Percentiles rank a stretch among this genome's conserved stretches.
Evolutionary conservation across 192 early-diverging fungal genomes (phyloP).

Genomic region (Backusella liffmaniae): DNA sequence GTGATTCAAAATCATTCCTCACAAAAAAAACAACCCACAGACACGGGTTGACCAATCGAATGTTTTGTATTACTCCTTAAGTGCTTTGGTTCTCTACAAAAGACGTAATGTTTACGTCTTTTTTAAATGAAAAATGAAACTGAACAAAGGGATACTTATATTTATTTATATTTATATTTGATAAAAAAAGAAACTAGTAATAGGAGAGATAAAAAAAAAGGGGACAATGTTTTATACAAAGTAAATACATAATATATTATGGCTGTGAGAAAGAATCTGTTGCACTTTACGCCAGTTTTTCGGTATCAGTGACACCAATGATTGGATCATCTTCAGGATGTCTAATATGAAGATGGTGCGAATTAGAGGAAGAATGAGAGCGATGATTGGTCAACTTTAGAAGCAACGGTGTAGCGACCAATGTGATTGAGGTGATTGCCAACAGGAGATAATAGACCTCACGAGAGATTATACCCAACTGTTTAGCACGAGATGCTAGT

Average conservation of each 20-base stretch:
- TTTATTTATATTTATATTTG: neutral
- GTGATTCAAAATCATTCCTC: neutral
- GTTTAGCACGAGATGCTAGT: slow-evolving; percentile 52
- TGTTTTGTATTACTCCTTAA: neutral
- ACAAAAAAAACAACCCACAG: neutral
- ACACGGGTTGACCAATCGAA: neutral
- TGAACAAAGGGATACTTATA: neutral
- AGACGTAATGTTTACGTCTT: neutral
- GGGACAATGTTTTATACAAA: slow-evolving; percentile 6
- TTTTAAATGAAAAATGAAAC: neutral
- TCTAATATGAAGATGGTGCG: neutral
- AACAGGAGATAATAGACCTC: slow-evolving; percentile 57
- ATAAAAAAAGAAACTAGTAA: neutral
- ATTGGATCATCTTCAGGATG: neutral
- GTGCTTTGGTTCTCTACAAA: neutral
- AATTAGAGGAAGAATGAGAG: neutral
- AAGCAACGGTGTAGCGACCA: slow-evolving; percentile 52
- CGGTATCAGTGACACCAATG: neutral
- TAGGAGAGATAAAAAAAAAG: neutral
- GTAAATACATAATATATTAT: neutral
- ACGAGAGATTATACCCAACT: slow-evolving; percentile 46
- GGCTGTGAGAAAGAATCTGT: neutral
- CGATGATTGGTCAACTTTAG: slow-evolving; percentile 38
- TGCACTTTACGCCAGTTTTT: slow-evolving; percentile 1
- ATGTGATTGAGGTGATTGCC: slow-evolving; percentile 46